Conservation (phyloP, 2,329 filamentous ascomycete species). For the Malbranchea zuffiana region DNA sequence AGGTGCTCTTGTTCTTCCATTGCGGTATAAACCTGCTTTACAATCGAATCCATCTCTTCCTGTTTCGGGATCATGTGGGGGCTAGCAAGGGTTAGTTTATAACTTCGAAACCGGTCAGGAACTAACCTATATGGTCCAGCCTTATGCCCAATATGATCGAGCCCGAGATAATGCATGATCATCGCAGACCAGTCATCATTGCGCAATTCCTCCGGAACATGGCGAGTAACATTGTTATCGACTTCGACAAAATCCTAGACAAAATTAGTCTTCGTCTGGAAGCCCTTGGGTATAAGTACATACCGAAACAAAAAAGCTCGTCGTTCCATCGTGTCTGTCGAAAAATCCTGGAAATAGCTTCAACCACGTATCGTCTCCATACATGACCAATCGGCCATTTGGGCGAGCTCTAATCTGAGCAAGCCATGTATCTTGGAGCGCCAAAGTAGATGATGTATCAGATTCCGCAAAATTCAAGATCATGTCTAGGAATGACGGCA, state of each 20-base stretch:
- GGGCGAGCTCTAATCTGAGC: conserved; percentile 70
- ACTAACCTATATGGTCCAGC: conserved; percentile 67
- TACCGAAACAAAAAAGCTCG: conserved; percentile 96
- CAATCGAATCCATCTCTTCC: conserved; percentile 79
- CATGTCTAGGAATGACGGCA: conserved; percentile 94
- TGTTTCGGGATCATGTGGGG: conserved; percentile 91
- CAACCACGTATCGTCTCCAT: conserved; percentile 95
- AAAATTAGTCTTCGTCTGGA: conserved; percentile 5
- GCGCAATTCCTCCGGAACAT: conserved; percentile 64
- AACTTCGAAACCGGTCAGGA: conserved; percentile 5
- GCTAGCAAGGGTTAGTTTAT: conserved; percentile 36
- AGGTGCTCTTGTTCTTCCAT: conserved; percentile 63
- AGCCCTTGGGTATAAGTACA: conserved; percentile 30
- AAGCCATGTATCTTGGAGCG: conserved; percentile 88
- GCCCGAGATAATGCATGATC: conserved; percentile 87
- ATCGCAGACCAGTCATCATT: conserved; percentile 81
- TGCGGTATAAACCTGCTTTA: conserved; percentile 62
- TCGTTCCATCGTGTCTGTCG: conserved; percentile 77
- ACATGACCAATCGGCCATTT: conserved; percentile 75
- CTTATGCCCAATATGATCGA: conserved; percentile 97
- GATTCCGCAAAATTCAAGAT: conserved; percentile 94
- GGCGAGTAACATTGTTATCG: conserved; percentile 90
- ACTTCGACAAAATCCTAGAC: conserved; percentile 89
- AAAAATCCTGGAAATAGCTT: conserved; percentile 91
- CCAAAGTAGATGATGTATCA: conserved; percentile 78